Evolutionary conservation across 495 filamentous ascomycete genomes (phyloP), one percentile per base, ranked within the genome.

Genomic region (Xylaria sp.): DNA sequence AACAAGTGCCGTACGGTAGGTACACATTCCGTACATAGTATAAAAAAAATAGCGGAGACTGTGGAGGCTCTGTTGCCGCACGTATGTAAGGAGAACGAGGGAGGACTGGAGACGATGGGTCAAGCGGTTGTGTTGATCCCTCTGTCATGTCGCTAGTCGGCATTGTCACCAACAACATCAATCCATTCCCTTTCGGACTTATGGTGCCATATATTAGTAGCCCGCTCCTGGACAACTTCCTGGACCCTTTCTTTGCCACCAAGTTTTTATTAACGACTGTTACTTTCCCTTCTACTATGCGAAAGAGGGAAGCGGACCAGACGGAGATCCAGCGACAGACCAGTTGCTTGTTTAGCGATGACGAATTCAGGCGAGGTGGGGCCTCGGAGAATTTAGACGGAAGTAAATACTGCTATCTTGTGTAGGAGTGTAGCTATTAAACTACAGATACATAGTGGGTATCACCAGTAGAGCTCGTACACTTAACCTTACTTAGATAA

Each of bases 1-100:
- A 19, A 21, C 26, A 35, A 52, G 43, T 66, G 44, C 62, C 44
- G 19, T 33, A 35, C 43, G 40, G 43, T 64, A 64, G 43, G 62
- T 66, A 66, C n/a, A 66, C 62, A 26, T 44, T 58, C 26, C 50
- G 50, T 58, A 57, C 66, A 58, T 66, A 66, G 63, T 66, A 66
- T 52, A 44, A 12, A 26, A 8, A 19, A 11, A 14, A 1, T 21
- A 4, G 31, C 29, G 21, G 31, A 52, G 29, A 66, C 63, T 66
- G 63, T 66, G 63, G 40, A 43, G 35, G 59, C 59, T 62, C 35
- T 43, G 5, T 29, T 12, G 11, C 26, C 24, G 14, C 21, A 21
- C 57, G 19, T 40, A 33, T 14, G 9, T n/a, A n/a, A n/a, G n/a
- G n/a, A n/a, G n/a, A n/a, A 19, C 6, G 53, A 57, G 26, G 19